phyloP scores from a whole-genome alignment of 495 filamentous ascomycete species.

The Chaetomium cochliodes region DNA sequence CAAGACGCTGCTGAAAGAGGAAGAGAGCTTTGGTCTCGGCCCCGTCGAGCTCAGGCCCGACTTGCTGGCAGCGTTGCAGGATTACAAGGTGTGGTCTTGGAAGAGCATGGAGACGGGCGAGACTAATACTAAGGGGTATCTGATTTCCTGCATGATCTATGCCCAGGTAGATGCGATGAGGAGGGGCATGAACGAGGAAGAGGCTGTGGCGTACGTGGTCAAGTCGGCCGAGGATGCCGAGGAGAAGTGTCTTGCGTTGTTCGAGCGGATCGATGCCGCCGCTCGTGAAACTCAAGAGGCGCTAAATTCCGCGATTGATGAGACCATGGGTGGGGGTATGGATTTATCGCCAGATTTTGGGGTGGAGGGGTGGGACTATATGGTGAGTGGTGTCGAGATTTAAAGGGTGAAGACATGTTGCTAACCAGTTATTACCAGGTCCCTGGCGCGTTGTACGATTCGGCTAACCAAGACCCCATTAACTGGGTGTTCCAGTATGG shows the following conservation, averaged over 20 bases:
- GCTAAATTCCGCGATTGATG: conserved; percentile 17
- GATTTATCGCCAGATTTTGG: not conserved
- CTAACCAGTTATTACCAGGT: not conserved
- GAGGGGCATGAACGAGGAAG: conserved; percentile 36
- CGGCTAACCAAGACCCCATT: not conserved
- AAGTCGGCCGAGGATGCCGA: conserved; percentile 41
- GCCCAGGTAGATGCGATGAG: conserved; percentile 49
- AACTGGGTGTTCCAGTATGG: conserved; percentile 10
- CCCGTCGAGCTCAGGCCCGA: conserved; percentile 43
- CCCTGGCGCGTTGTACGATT: not conserved
- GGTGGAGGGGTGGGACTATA: conserved; percentile 13
- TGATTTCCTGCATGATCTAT: conserved; percentile 44
- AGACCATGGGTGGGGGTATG: conserved; percentile 18
- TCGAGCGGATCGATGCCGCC: conserved; percentile 37
- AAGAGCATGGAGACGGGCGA: conserved; percentile 49
- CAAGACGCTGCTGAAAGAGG: conserved; percentile 50
- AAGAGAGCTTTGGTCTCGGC: conserved; percentile 31
- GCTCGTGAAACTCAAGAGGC: not conserved
- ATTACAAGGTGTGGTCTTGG: conserved; percentile 47
- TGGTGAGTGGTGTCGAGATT: not conserved
- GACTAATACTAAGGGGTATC: conserved; percentile 57
- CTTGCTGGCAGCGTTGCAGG: conserved; percentile 47
- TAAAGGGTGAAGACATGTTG: not conserved
- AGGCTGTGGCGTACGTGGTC: conserved; percentile 35
- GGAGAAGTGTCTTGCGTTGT: conserved; percentile 39